phyloP scores from a whole-genome alignment of 176 grass and related monocot genomes.

The Pontederia crassipes region DNA sequence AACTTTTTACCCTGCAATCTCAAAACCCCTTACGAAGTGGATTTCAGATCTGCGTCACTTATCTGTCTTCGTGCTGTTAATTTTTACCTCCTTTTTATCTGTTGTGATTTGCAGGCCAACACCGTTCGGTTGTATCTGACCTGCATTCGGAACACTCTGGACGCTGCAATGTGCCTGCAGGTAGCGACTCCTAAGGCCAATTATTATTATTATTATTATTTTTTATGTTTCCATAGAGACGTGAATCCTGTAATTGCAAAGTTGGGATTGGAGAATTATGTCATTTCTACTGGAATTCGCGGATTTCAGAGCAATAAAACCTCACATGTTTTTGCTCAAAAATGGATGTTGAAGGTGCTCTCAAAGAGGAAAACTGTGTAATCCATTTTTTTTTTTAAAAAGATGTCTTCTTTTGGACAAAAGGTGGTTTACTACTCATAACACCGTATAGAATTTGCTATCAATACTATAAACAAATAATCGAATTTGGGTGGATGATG shows the following conservation, averaged over 20 bases:
- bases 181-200: conserved; percentile 16
- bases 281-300: too few relatives aligned
- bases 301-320: not conserved
- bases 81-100: too few relatives aligned
- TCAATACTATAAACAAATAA: too few relatives aligned
- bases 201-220: not conserved
- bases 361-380: not conserved
- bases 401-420: too few relatives aligned
- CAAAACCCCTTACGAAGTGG: too few relatives aligned
- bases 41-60: too few relatives aligned
- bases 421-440: too few relatives aligned
- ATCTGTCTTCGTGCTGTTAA: too few relatives aligned
- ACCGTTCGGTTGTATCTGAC: conserved; percentile 74
- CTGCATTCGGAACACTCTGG: conserved; percentile 88
- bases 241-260: not conserved
- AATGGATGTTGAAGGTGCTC: not conserved
- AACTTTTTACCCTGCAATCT: too few relatives aligned
- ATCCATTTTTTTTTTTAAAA: too few relatives aligned
- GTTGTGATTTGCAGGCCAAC: conserved; percentile 38
- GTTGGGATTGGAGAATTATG: not conserved
- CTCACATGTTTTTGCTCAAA: not conserved
- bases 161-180: conserved; percentile 97
- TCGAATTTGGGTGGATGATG: too few relatives aligned
- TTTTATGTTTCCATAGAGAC: not conserved
- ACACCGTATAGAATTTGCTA: too few relatives aligned